Evolutionary conservation across 2,329 filamentous ascomycete species (phyloP).

Genomic region (Neocatenulostroma microsporum): DNA sequence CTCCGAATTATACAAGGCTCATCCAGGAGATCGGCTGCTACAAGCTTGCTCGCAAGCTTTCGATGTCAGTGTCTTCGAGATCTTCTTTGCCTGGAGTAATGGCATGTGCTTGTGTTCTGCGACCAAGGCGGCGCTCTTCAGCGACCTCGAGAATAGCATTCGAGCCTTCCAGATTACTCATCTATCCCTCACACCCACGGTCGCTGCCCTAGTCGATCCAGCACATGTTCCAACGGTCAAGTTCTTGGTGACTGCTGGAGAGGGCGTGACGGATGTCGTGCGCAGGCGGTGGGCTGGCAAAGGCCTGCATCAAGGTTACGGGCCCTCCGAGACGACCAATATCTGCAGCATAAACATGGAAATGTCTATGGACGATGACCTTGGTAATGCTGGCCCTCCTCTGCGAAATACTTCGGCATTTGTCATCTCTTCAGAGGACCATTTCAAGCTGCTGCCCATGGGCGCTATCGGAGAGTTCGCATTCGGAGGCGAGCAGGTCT

Average conservation of each 20-base stretch:
- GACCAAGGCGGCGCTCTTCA: conserved; percentile 64
- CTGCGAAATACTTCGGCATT: conserved; percentile 70
- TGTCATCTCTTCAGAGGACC: conserved; percentile 44
- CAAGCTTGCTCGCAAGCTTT: conserved; percentile 81
- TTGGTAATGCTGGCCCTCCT: conserved; percentile 68
- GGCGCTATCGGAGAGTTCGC: conserved; percentile 76
- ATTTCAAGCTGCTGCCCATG: conserved; percentile 51
- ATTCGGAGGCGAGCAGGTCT: conserved; percentile 77
- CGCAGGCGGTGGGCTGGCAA: conserved; percentile 59
- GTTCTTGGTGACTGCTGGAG: conserved; percentile 74
- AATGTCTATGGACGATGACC: conserved; percentile 50
- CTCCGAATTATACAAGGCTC: conserved; percentile 56
- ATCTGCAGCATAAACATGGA: conserved; percentile 67
- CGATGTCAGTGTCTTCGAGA: conserved; percentile 82
- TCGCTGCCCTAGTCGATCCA: conserved; percentile 67
- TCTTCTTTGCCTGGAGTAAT: conserved; percentile 73
- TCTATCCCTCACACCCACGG: conserved; percentile 76
- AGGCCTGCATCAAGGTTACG: conserved; percentile 72
- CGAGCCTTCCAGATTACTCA: conserved; percentile 61
- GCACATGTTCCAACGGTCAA: conserved; percentile 60
- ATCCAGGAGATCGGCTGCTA: conserved; percentile 52
- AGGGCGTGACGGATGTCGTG: conserved; percentile 67
- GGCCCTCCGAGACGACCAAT: conserved; percentile 79
- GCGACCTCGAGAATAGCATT: conserved; percentile 62
- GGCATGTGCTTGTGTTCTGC: conserved; percentile 74